A percentile compares a stretch with the other conserved stretches of the same genome.
Conservation (phyloP, 2,329 filamentous ascomycete genomes). For the Fusarium citri region DNA sequence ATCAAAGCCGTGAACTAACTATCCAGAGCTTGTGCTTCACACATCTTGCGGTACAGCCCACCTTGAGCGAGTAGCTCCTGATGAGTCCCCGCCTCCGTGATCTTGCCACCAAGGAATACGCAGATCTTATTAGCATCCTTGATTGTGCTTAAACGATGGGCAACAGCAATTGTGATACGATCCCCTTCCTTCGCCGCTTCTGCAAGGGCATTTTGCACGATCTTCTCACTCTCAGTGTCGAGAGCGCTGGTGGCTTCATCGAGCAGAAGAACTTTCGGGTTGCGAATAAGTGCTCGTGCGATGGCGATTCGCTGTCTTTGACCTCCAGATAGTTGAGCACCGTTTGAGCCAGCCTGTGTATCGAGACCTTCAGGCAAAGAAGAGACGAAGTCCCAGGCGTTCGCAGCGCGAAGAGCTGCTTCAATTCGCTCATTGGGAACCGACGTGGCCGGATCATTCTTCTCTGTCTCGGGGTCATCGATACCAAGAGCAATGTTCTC, state of each 20-base stretch:
- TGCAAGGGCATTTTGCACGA: constrained; percentile 81
- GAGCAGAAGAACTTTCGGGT: constrained; percentile 42
- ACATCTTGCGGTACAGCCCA: constrained; percentile 64
- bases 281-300: constrained; percentile 67
- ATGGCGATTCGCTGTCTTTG: constrained; percentile 77
- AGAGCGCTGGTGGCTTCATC: constrained; percentile 47
- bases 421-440: constrained; percentile 52
- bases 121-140: constrained; percentile 75
- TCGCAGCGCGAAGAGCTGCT: constrained; percentile 61
- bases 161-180: constrained; percentile 67
- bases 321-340: constrained; percentile 74
- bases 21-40: constrained; percentile 54
- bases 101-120: constrained; percentile 67
- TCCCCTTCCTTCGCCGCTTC: constrained; percentile 78
- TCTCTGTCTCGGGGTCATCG: constrained; percentile 33
- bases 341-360: constrained; percentile 71
- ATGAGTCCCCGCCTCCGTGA: constrained; percentile 70
- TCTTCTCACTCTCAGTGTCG: constrained; percentile 45
- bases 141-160: constrained; percentile 91
- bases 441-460: constrained; percentile 2
- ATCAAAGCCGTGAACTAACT: constrained; percentile 20
- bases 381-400: constrained; percentile 60
- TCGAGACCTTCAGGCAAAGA: constrained; percentile 61
- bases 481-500: constrained; percentile 75
- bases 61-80: constrained; percentile 61